phyloP scores from a whole-genome alignment of 805 yeast species.

The Candida corydali region DNA sequence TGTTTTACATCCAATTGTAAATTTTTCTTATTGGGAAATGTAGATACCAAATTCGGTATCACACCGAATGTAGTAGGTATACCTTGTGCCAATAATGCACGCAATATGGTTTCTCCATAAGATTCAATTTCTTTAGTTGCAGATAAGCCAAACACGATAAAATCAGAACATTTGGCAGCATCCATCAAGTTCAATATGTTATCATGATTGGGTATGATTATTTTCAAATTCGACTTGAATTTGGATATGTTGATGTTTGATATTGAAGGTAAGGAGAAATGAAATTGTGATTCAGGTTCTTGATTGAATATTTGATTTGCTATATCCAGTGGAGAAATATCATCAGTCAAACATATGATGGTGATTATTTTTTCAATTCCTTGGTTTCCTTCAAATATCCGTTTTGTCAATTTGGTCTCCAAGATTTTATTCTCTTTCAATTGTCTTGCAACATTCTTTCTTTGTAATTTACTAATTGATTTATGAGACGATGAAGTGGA shows the following conservation, averaged over 20 bases:
- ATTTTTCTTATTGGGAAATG: constrained; percentile 70
- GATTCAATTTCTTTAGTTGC: constrained; percentile 80
- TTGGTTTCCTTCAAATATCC: constrained; percentile 70
- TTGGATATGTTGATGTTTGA: constrained; percentile 51
- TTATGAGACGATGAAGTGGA: constrained; percentile 31
- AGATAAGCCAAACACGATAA: constrained; percentile 83
- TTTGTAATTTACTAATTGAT: constrained; percentile 48
- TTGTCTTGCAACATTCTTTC: constrained; percentile 79
- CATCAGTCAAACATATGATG: constrained; percentile 72
- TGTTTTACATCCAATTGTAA: constrained; percentile 61
- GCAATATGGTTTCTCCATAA: constrained; percentile 83
- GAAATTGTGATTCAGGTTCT: constrained; percentile 17
- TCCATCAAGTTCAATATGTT: constrained; percentile 72
- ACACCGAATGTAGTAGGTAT: constrained; percentile 78
- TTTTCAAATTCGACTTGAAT: constrained; percentile 71
- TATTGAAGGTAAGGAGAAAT: constrained; percentile 45
- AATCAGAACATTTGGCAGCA: constrained; percentile 86
- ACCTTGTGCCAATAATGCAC: constrained; percentile 91
- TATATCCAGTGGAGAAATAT: constrained; percentile 55
- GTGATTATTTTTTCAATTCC: constrained; percentile 86
- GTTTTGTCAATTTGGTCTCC: constrained; percentile 54
- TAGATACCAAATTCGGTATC: constrained; percentile 64
- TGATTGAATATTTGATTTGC: constrained; percentile 47
- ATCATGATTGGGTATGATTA: constrained; percentile 66
- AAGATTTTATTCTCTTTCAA: constrained; percentile 66